Base-by-base conservation (phyloP, 2,329 filamentous ascomycete species). In the Colletotrichum simmondsii region DNA sequence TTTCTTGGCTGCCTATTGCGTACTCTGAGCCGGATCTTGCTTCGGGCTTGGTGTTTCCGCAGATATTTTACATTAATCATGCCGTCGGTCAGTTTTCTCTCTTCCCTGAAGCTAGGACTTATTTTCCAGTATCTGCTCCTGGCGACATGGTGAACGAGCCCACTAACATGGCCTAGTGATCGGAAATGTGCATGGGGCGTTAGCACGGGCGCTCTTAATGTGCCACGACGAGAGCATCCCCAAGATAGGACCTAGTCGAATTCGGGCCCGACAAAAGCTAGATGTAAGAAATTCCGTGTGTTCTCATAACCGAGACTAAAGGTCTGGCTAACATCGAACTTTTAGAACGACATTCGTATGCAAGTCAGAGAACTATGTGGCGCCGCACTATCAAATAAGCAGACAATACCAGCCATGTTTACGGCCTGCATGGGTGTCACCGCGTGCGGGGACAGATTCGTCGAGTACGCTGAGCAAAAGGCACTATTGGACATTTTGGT, bases 181-280 rank as follows among this genome's bases (percentile, higher is more conserved):
- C 10, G 91, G 90, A 0, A 82, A 89, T 22, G 89, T 91, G 61
- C 89, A 92, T 77, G 86, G 89, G 73, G 86, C 90, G 60, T 83
- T 92, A 3, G 88, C 89, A 0, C 84, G 86, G 53, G 85, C 92
- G 6, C 85, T 92, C 37, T 83, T 92, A 1, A 81, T 85, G 22
- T 87, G 87, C 26, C 89, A 90, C 74, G 86, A 91, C 76, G 89
- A 88, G 0, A 86, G 81, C 8, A 81, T 88, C 2, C 89, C 88
- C 0, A 83, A 84, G 54, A 80, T 91, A 1, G 89, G 88, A 10
- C 75, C 70, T 11, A 74, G 79, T 53, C 75, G 84, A 73, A 74
- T 80, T 74, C 68, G 80, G 10, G 76, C 77, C 14, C 73, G 78
- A 22, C 78, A 79, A 58, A 75, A 76, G 26, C 83, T 85, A 77